phyloP scores from a whole-genome alignment of 768 basidiomycete genomes.

The Termitomyces sp. region DNA sequence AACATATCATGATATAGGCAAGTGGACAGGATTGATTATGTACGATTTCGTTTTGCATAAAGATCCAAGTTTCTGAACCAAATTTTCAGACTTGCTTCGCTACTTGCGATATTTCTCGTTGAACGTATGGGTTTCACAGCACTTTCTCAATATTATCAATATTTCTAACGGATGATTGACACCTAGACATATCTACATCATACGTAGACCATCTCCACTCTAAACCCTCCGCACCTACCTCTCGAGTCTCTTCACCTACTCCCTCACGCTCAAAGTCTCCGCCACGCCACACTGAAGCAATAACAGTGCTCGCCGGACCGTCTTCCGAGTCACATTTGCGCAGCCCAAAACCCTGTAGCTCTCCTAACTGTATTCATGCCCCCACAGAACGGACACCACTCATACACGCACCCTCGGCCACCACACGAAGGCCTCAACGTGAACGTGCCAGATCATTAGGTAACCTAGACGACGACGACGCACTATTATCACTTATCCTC shows the following conservation, averaged over 20 bases:
- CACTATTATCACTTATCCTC: conserved; percentile 12
- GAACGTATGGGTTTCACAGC: conserved; percentile 56
- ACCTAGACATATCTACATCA: conserved; percentile 63
- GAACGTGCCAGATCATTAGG: conserved; percentile 11
- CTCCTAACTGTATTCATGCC: neutral
- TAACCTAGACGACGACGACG: conserved; percentile 10
- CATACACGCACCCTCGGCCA: neutral
- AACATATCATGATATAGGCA: conserved; percentile 41
- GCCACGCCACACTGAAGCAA: neutral
- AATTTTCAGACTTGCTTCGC: conserved; percentile 45
- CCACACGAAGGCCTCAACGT: neutral
- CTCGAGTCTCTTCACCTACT: conserved; percentile 24
- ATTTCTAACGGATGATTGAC: neutral
- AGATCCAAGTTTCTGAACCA: neutral
- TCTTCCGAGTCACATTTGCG: neutral
- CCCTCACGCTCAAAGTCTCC: conserved; percentile 18
- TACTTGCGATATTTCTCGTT: conserved; percentile 69
- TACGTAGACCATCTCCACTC: conserved; percentile 70
- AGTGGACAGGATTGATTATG: conserved; percentile 71
- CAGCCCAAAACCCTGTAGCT: neutral
- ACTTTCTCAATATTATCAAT: neutral
- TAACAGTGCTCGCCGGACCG: neutral
- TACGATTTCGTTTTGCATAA: conserved; percentile 29
- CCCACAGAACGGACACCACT: conserved; percentile 9
- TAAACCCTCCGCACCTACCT: conserved; percentile 45